Conservation (phyloP, 2,329 filamentous ascomycete species). For the Arthrobotrys sphaeroides region DNA sequence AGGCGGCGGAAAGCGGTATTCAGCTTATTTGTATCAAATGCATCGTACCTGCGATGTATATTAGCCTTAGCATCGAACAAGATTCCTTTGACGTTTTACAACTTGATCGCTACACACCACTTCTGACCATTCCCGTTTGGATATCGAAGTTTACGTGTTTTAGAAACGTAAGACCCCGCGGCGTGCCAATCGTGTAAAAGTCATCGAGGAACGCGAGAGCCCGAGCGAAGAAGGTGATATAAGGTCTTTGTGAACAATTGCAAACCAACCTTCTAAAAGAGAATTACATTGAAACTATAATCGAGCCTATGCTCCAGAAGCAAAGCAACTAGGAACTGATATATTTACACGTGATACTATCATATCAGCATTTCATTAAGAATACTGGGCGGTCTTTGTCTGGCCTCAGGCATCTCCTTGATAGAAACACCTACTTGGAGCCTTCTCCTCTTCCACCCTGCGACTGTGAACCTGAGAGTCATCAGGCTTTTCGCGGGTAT, state of each 20-base stretch:
- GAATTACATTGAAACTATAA: no score
- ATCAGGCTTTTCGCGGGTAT: not conserved
- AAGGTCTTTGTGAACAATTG: slow-evolving; percentile 67
- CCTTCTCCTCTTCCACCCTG: not conserved
- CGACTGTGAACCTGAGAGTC: not conserved
- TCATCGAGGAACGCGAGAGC: slow-evolving; percentile 68
- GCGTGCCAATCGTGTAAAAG: slow-evolving; percentile 71
- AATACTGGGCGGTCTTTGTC: not conserved
- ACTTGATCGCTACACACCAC: slow-evolving; percentile 71
- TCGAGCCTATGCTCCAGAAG: no score
- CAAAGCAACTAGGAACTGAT: no score
- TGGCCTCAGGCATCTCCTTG: not conserved
- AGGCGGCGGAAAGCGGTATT: slow-evolving; percentile 70
- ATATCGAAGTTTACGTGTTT: slow-evolving; percentile 71
- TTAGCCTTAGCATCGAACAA: no score
- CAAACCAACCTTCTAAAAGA: slow-evolving; percentile 43
- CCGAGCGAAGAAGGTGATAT: slow-evolving; percentile 72
- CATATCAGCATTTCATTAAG: no score
- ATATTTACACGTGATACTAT: no score
- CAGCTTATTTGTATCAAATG: slow-evolving; percentile 64
- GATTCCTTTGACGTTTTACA: slow-evolving; percentile 67
- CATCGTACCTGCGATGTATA: slow-evolving; percentile 69
- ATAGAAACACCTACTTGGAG: not conserved
- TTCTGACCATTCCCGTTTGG: slow-evolving; percentile 66
- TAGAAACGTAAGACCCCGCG: slow-evolving; percentile 72